Conservation (phyloP, 371 early-diverging fungal genomes). For the Mucor plumbeus region DNA sequence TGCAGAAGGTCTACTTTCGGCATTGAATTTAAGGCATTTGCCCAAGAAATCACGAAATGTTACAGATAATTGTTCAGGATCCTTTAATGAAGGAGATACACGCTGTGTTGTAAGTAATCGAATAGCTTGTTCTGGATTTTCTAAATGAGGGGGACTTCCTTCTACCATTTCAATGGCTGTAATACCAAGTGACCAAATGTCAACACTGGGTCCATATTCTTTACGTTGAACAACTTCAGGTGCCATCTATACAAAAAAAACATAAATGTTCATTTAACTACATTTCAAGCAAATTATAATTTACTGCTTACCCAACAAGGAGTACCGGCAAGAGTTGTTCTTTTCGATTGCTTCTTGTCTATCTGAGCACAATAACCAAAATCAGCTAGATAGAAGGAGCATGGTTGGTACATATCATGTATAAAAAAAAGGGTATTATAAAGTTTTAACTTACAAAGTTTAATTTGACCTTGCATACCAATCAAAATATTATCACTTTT, state of each 20-base stretch:
- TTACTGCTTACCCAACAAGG: constrained; percentile 71
- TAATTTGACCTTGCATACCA: constrained; percentile 77
- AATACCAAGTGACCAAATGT: constrained; percentile 92
- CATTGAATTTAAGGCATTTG: constrained; percentile 83
- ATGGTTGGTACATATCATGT: too few relatives aligned
- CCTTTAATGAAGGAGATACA: constrained; percentile 79
- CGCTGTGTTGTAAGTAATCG: constrained; percentile 35
- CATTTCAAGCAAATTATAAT: not conserved
- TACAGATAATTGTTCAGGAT: constrained; percentile 75
- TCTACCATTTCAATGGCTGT: constrained; percentile 97
- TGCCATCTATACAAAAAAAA: constrained; percentile 62
- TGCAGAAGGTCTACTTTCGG: constrained; percentile 75
- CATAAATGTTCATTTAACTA: not conserved
- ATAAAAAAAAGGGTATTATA: too few relatives aligned
- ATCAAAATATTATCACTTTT: constrained; percentile 92
- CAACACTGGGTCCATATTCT: constrained; percentile 83
- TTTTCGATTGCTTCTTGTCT: constrained; percentile 64
- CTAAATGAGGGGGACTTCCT: constrained; percentile 93
- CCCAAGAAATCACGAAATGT: constrained; percentile 83
- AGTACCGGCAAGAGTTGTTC: constrained; percentile 86
- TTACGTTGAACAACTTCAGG: constrained; percentile 88
- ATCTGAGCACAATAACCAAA: constrained; percentile 91
- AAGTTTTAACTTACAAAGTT: constrained; percentile 62
- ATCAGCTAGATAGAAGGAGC: constrained; percentile 56
- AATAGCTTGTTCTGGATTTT: constrained; percentile 85